Percentiles rank a stretch among this genome's conserved stretches.
Conservation (phyloP, 768 basidiomycete species). For the Serpula lacrymans region DNA sequence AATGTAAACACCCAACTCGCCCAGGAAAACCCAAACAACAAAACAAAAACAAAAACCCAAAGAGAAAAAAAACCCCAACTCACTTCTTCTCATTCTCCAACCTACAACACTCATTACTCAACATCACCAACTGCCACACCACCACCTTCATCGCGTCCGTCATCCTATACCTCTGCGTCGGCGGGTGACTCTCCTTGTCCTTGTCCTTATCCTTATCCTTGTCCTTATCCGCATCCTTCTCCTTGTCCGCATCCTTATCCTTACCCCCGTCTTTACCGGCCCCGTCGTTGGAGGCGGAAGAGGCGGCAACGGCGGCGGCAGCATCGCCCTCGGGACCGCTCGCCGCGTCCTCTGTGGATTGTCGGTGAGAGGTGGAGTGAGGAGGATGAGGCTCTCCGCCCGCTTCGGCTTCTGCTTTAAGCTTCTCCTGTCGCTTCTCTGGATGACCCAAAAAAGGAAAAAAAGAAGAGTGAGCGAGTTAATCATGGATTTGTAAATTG, state of each 20-base stretch:
- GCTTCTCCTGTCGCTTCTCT: conserved; percentile 61
- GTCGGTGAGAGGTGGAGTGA: conserved; percentile 23
- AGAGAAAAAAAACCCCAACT: conserved; percentile 9
- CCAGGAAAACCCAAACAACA: conserved; percentile 6
- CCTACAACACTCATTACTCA: conserved; percentile 82
- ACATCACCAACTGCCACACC: conserved; percentile 75
- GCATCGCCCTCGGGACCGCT: conserved; percentile 25
- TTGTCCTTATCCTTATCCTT: conserved; percentile 31
- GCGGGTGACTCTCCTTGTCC: conserved; percentile 50
- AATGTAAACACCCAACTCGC: no score
- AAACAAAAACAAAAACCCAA: not conserved
- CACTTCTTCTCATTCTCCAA: conserved; percentile 65
- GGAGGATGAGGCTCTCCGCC: no score
- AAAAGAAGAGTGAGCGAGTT: not conserved
- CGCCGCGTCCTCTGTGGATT: conserved; percentile 31
- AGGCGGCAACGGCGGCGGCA: conserved; percentile 11
- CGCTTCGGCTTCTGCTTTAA: conserved; percentile 30
- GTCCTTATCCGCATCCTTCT: conserved; percentile 30
- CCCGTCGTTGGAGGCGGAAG: conserved; percentile 39
- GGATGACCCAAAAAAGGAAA: not conserved
- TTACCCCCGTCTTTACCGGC: conserved; percentile 33
- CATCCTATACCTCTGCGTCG: conserved; percentile 72
- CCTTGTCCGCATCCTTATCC: conserved; percentile 30
- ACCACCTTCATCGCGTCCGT: conserved; percentile 77
- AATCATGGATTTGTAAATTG: no score